Evolutionary conservation across 257 asterid species (phyloP), one percentile per base, ranked within the genome.

Genomic region (Verbascum thapsus): DNA sequence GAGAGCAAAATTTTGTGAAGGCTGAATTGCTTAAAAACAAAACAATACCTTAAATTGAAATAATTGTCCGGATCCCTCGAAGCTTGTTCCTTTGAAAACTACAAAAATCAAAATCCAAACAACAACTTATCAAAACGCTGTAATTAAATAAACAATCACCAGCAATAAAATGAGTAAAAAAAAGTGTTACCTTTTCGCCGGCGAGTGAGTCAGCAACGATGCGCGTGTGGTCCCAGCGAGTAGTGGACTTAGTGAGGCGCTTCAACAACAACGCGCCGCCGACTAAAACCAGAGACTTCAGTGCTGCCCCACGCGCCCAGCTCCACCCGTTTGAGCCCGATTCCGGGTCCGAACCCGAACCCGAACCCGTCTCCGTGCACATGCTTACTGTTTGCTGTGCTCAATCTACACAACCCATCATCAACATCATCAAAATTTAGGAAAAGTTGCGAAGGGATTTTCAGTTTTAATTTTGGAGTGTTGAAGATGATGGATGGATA

Each of bases 221-320:
- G 60, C 95, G 85, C 47, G 97, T 80, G 59, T 91, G 98, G 87
- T 94, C 99, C 96, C 97, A 85, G 41, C 95, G 94, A 54, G 97
- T 94, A 54, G 99, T 85, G 72, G 97, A 94, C 91, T 94, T 94
- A 67, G 96, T 82, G 68, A 94, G 58, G 64, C 96, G 97, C 80
- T 88, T 90, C 37, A 94, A 76, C 74, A 90, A 67, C 67, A 87
- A 58, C 16, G 97, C 97, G 41, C 99, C 99, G 47, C 99, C 99
- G 71, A 94, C 50, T 44, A 94, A 72, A 37, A 85, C 95, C 52
- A 89, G 65, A 44, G 94, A 48, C 81, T 87, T 94, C 40, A 90
- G 69, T 62, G 81, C 91, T 58, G 85, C 86, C 60, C 98, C 96
- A 11, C 88, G 79, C 66, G 87, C 85, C 69, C 72, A 78, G 79